phyloP scores from a whole-genome alignment of 2,329 filamentous ascomycete species.

The Plenodomus lindquistii region DNA sequence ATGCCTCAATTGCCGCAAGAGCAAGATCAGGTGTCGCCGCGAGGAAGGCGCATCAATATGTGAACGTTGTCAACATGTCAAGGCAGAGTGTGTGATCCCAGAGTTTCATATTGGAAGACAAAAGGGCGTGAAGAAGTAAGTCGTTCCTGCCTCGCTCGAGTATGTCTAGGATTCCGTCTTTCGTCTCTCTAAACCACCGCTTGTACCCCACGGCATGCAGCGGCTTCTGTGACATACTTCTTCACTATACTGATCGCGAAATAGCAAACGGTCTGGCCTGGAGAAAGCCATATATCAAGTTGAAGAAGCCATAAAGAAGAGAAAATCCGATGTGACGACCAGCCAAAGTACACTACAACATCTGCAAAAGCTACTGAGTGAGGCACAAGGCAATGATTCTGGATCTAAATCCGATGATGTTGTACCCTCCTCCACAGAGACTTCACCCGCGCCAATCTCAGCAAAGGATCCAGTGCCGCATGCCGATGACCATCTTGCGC shows the following conservation, averaged over 20 bases:
- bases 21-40: conserved; percentile 65
- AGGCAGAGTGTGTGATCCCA: conserved; percentile 67
- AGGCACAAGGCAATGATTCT: conserved; percentile 46
- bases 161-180: too few species aligned
- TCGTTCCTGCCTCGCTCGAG: too few species aligned
- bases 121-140: conserved; percentile 77
- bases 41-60: conserved; percentile 60
- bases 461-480: conserved; percentile 33
- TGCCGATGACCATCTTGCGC: conserved; percentile 53
- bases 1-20: conserved; percentile 66
- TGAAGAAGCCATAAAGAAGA: conserved; percentile 62
- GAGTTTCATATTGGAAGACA: conserved; percentile 72
- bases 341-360: conserved; percentile 33
- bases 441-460: conserved; percentile 1
- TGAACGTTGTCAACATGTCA: conserved; percentile 63
- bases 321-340: conserved; percentile 28
- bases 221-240: background rate
- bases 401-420: conserved; percentile 1
- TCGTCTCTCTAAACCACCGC: background rate
- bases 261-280: conserved; percentile 71
- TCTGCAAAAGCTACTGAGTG: conserved; percentile 56
- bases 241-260: background rate
- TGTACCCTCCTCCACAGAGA: conserved; percentile 4
- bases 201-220: conserved; percentile 5
- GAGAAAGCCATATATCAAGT: conserved; percentile 76